Evolutionary conservation across 495 filamentous ascomycete genomes (phyloP).

Genomic region (Xylaria bambusicola): DNA sequence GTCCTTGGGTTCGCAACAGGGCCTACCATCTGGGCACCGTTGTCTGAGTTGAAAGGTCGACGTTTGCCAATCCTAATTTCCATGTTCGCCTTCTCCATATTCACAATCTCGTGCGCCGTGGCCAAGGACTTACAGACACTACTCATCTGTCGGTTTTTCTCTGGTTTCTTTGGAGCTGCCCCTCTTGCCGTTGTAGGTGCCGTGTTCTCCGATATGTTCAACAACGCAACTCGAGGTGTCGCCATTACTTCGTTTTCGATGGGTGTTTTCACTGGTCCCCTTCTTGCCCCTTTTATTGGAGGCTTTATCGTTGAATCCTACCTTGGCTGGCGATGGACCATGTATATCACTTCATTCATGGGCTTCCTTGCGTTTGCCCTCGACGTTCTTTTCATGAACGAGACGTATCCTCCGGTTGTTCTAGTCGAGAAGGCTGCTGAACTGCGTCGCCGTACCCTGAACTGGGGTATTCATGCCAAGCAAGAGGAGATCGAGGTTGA

Average conservation of each 20-base stretch:
- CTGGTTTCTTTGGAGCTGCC: conserved; percentile 72
- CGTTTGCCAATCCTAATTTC: conserved; percentile 68
- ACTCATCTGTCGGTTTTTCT: conserved; percentile 82
- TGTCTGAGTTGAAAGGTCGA: conserved; percentile 78
- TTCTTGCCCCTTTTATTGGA: conserved; percentile 80
- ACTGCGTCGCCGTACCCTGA: conserved; percentile 77
- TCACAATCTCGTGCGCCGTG: conserved; percentile 68
- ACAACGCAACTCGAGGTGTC: conserved; percentile 74
- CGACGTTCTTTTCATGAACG: conserved; percentile 70
- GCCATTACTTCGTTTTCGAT: conserved; percentile 83
- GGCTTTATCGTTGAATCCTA: conserved; percentile 75
- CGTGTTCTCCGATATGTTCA: conserved; percentile 86
- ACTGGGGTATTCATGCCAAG: conserved; percentile 94
- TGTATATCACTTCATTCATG: conserved; percentile 73
- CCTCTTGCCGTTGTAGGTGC: conserved; percentile 84
- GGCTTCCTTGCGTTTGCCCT: conserved; percentile 71
- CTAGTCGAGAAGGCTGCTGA: conserved; percentile 75
- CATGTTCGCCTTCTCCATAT: conserved; percentile 80
- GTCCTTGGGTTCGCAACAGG: conserved; percentile 73
- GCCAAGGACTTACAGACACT: conserved; percentile 82
- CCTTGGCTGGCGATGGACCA: conserved; percentile 85
- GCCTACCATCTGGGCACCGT: conserved; percentile 66
- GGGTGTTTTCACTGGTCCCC: conserved; percentile 80
- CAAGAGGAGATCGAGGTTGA: conserved; percentile 92
- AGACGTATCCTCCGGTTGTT: conserved; percentile 84